Base-by-base conservation (phyloP, 2,329 filamentous ascomycete genomes). In the Drechslerella stenobrocha region DNA sequence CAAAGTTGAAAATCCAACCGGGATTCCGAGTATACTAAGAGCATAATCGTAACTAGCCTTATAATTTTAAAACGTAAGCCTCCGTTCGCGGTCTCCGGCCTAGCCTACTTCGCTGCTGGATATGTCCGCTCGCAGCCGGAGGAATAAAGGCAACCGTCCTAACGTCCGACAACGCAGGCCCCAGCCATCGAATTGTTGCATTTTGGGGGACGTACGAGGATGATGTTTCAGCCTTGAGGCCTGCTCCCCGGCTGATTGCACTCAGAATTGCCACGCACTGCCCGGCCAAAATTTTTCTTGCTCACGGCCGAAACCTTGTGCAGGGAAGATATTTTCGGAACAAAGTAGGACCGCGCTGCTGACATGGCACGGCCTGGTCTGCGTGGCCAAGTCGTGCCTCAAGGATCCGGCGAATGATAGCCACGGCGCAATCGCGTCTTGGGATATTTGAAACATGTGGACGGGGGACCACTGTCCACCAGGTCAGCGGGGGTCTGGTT, bases 401-500 rank as follows among this genome's bases (percentile, higher is more conserved):
- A n/a, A 44, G 23, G n/a, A 22, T 45, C 52, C 59, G 53, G 24
- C 55, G 53, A 66, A 66, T 66, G 48, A 52, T 47, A 59, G 37
- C 28, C 47, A 52, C 32, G 55, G 44, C 47, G 20, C 37, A 34
- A 26, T 52, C 30, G 28, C 30, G 32, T 24, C 45, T 18, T 47
- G 34, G 48, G 45, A 37, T 30, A 35, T 50, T 48, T 66, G 61
- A 66, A 66, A 66, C 61, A 53, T 44, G 52, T 48, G 28, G 52
- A 35, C 53, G 34, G 52, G 61, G 53, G 42, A 26, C 30, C 40
- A 32, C 37, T 63, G 58, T 32, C 48, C 42, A 63, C 58, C 57
- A 23, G 26, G n/a, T n/a, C n/a, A n/a, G n/a, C n/a, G n/a, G n/a
- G n/a, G 52, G 58, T 58, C 15, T 30, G 22, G 40, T 56, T 63